Evolutionary conservation across 176 grass and related monocot genomes (phyloP), one percentile per base, ranked within the genome.

Genomic region (Aegilops bicornis): DNA sequence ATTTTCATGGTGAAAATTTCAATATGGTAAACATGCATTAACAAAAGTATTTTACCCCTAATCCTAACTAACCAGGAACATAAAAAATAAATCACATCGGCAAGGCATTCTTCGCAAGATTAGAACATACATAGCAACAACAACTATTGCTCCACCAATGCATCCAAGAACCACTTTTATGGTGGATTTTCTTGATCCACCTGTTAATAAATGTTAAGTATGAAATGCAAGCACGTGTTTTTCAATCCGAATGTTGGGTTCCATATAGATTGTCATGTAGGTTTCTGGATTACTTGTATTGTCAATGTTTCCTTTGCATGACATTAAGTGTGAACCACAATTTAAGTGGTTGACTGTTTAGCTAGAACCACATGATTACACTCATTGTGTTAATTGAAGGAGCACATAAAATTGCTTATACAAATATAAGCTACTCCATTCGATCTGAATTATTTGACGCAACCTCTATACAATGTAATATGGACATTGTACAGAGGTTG

Each of bases 361-460:
- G 8, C 58, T n/a, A 60, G 58, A 60, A 23, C 19, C 59, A 61
- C 59, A 61, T n/a, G 19, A 60, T 60, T 60, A 23, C 58, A 60
- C 6, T 60, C 8, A 61, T 23, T 61, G 19, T 56, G 50, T 19
- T 19, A 61, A 11, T 23, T 9, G 59, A 23, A 61, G 22, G 59
- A 23, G 22, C 3, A 8, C 6, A 61, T 61, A 23, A 61, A 23
- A 61, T 10, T 61, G 3, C 19, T 23, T 61, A 10, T 61, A 61
- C 6, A 19, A 56, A 56, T 56, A 56, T 56, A 56, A 56, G 52
- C 6, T 56, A 56, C 47, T 89, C 83, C 96, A 14, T 50, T 1
- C 4, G 4, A 50, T 16, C 1, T 13, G 47, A 50, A 50, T 16
- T 50, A 16, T 15, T 50, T 50, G 14, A 50, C 13, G 14, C 14